Percentiles rank a stretch among this genome's conserved stretches.
Conservation (phyloP, 2,329 filamentous ascomycete species). For the Sporothrix dimorphospora region DNA sequence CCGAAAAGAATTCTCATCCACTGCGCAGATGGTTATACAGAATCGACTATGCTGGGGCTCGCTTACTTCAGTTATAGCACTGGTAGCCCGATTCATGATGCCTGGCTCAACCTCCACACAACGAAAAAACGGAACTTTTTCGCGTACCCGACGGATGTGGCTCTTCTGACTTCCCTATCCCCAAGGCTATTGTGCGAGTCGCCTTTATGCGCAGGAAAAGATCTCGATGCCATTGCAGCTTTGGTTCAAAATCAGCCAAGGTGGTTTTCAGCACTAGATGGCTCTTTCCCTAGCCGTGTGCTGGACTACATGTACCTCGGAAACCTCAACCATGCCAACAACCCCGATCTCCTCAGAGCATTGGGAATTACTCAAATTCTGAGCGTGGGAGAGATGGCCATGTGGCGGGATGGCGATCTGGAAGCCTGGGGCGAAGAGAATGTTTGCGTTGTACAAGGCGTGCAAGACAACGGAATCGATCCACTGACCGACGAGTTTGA, state of each 20-base stretch:
- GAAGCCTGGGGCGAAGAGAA: conserved; percentile 78
- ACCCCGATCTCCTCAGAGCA: conserved; percentile 76
- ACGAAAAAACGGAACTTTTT: conserved; percentile 90
- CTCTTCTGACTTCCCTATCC: conserved; percentile 76
- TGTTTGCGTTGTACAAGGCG: conserved; percentile 76
- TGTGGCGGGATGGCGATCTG: conserved; percentile 73
- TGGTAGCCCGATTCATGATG: conserved; percentile 75
- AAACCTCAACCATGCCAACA: conserved; percentile 91
- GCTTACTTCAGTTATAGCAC: conserved; percentile 94
- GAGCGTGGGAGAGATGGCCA: conserved; percentile 86
- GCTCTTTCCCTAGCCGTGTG: conserved; percentile 86
- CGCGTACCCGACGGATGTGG: conserved; percentile 88
- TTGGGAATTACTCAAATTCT: conserved; percentile 86
- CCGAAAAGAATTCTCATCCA: conserved; percentile 81
- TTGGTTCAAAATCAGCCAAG: conserved; percentile 65
- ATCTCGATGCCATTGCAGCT: conserved; percentile 56
- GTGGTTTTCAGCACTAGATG: conserved; percentile 85
- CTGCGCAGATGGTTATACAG: conserved; percentile 94
- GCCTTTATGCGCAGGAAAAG: conserved; percentile 56
- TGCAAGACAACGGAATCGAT: conserved; percentile 97
- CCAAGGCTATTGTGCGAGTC: conserved; percentile 74
- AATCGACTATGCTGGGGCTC: conserved; percentile 84
- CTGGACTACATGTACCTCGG: conserved; percentile 95
- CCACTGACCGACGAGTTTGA: conserved; percentile 84
- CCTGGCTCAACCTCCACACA: conserved; percentile 85